Evolutionary conservation across 768 basidiomycete genomes (phyloP), one percentile per base, ranked within the genome.

Genomic region (Lyophyllum shimeji): DNA sequence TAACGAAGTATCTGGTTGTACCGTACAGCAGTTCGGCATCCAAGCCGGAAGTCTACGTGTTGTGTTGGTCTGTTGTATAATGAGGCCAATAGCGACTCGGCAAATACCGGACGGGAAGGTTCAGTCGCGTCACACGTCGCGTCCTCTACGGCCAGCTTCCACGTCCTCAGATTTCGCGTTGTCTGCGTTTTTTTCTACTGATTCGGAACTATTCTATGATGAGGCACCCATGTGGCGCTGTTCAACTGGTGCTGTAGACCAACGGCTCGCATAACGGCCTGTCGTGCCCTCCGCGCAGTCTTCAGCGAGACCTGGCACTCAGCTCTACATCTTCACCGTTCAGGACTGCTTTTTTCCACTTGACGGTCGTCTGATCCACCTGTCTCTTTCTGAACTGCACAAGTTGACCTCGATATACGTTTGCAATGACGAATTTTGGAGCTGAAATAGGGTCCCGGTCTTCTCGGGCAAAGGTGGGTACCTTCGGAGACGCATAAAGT

Each of bases 401-500:
- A 43, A 43, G 9, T 8, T n/a, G 15, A 23, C 45, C 21, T 24
- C 4, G 25, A 46, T 17, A 25, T 27, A 46, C 46, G 1, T 18
- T 20, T 1, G 39, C 21, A 25, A 37, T 47, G 23, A 51, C 29
- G 3, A 43, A 29, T 1, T 21, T 13, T 25, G 46, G 23, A 34
- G 20, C 33, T 20, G 18, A 18, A 40, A 31, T 48, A 29, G 25
- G 42, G 24, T 29, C 31, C n/a, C 39, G 47, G 39, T 7, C 23
- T 11, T 31, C 31, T 43, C 52, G 46, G 31, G 27, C 15, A 49
- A 12, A 20, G 37, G 57, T 47, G 54, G 47, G 46, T 46, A 2
- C 31, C 8, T 7, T 21, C 25, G 25, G 25, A 50, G 46, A 39
- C 12, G 40, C 51, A 55, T 57, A 60, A 60, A 60, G 52, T 39